A percentile compares a stretch with the other conserved stretches of the same genome.
Evolutionary conservation across 179 eudicot genomes (phyloP).

Genomic region (Silene noctiflora): DNA sequence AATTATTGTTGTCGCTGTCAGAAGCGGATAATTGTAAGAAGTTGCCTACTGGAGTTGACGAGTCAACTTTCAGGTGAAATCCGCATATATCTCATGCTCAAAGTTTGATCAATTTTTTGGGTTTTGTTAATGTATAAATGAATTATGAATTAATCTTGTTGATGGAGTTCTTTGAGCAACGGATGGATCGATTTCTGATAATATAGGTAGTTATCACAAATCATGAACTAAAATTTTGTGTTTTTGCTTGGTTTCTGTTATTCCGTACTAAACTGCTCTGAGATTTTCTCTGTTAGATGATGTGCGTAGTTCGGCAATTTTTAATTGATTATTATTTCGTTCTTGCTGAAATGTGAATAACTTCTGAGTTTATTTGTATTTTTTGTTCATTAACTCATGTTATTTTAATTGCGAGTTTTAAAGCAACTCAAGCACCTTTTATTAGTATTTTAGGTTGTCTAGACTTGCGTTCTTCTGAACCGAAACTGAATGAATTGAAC

Average conservation of each 20-base stretch:
- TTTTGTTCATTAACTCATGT: no score
- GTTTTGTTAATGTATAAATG: background rate
- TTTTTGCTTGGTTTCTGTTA: background rate
- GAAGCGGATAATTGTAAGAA: constrained; percentile 16
- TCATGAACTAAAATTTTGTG: background rate
- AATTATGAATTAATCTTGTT: background rate
- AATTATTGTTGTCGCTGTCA: constrained; percentile 25
- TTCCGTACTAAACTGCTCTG: no score
- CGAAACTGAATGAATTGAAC: no score
- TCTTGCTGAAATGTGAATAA: background rate
- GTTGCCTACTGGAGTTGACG: constrained; percentile 26
- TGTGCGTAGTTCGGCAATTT: no score
- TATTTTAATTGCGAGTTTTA: no score
- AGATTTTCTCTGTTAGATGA: no score
- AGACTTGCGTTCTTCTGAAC: no score
- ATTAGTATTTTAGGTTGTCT: no score
- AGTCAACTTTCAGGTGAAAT: constrained; percentile 30
- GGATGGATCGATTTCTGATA: background rate
- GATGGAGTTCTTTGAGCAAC: background rate
- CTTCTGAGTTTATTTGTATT: no score
- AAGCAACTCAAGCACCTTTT: no score
- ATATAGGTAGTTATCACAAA: background rate
- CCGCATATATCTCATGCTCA: background rate
- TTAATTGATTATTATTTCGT: background rate
- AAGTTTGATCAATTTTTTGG: background rate